Evolutionary conservation across 208 protist species (phyloP).

Genomic region (Lotmaria passim): DNA sequence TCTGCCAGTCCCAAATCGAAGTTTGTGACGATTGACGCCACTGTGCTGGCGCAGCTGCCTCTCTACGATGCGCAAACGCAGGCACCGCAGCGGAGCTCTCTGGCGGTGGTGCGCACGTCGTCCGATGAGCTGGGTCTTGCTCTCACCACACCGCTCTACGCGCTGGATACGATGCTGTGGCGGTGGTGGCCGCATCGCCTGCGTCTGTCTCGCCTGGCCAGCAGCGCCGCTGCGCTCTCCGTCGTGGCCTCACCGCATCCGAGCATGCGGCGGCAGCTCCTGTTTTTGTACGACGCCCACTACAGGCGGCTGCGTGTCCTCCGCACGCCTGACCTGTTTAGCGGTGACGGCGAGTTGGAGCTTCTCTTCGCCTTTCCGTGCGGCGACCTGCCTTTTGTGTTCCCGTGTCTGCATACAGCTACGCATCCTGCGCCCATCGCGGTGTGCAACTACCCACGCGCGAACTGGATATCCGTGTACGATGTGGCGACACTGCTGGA

Average conservation of each 20-base stretch:
- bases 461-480: slow-evolving; percentile 65
- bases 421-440: slow-evolving; percentile 61
- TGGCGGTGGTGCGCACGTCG: slow-evolving; percentile 33
- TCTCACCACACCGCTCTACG: slow-evolving; percentile 20
- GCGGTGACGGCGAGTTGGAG: slow-evolving; percentile 39
- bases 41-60: slow-evolving; percentile 27
- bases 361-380: slow-evolving; percentile 57
- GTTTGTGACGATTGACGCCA: slow-evolving; percentile 20
- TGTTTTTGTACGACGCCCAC: slow-evolving; percentile 73
- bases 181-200: slow-evolving; percentile 73
- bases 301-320: slow-evolving; percentile 45
- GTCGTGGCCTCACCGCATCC: slow-evolving; percentile 54
- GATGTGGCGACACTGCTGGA: slow-evolving; percentile 41
- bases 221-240: slow-evolving; percentile 51
- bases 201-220: slow-evolving; percentile 43
- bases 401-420: slow-evolving; percentile 55
- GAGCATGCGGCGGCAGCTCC: slow-evolving; percentile 23
- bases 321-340: slow-evolving; percentile 56
- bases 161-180: slow-evolving; percentile 58
- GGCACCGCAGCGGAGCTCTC: not conserved
- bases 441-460: slow-evolving; percentile 64
- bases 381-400: slow-evolving; percentile 53
- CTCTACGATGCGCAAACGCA: slow-evolving; percentile 13
- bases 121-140: slow-evolving; percentile 44
- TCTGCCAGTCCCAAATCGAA: not conserved